These are phyloP conservation scores for Xeromyces bisporus DNA, from an alignment of 495 filamentous ascomycete species.

Conservation along the genomic window DNA sequence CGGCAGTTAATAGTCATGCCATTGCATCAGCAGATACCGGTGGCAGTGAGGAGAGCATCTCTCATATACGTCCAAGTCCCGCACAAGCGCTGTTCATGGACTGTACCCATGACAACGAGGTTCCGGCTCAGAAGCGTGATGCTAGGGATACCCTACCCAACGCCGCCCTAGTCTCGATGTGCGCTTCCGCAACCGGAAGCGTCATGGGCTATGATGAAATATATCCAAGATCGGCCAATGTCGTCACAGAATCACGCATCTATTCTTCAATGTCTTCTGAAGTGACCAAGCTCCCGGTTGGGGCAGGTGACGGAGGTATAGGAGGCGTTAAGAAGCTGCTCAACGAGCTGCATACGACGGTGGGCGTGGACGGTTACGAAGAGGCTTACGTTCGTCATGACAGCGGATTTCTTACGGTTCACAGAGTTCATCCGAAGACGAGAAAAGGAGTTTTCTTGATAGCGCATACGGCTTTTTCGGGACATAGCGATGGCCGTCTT, in stretches of 20 bases:
- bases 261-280: slow-evolving; percentile 62
- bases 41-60: slow-evolving; percentile 39
- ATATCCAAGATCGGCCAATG: slow-evolving; percentile 78
- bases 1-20: slow-evolving; percentile 22
- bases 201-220: slow-evolving; percentile 99
- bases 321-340: slow-evolving; percentile 77
- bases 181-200: slow-evolving; percentile 78
- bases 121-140: slow-evolving; percentile 88
- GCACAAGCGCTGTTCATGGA: slow-evolving; percentile 97
- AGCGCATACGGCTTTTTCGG: slow-evolving; percentile 86
- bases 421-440: slow-evolving; percentile 78
- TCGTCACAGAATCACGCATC: slow-evolving; percentile 70
- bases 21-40: slow-evolving; percentile 26
- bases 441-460: slow-evolving; percentile 88
- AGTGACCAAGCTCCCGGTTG: slow-evolving; percentile 34
- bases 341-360: slow-evolving; percentile 79
- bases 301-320: slow-evolving; percentile 59
- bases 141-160: slow-evolving; percentile 92
- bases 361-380: slow-evolving; percentile 86
- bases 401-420: slow-evolving; percentile 87
- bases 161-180: slow-evolving; percentile 88
- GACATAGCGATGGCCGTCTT: slow-evolving; percentile 59
- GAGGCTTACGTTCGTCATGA: slow-evolving; percentile 97
- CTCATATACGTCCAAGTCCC: slow-evolving; percentile 58
- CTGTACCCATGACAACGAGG: slow-evolving; percentile 97